Conservation (phyloP, 1,284 basidiomycete species). For the Coniophora puteana region DNA sequence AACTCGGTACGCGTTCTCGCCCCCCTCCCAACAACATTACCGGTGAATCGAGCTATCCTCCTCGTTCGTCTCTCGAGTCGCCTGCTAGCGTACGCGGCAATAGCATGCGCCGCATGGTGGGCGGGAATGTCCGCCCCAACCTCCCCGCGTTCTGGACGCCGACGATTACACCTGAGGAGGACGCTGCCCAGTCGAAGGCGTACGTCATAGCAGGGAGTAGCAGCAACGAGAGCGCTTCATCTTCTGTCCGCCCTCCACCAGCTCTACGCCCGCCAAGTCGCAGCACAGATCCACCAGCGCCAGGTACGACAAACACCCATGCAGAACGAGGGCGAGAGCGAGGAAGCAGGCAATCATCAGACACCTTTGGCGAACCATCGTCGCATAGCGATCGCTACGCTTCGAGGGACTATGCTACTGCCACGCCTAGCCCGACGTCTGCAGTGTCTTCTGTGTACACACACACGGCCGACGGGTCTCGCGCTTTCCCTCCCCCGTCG, state of each 20-base stretch:
- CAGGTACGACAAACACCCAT: slow-evolving; percentile 13
- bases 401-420: slow-evolving; percentile 8
- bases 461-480: slow-evolving; percentile 13
- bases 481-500: slow-evolving; percentile 22
- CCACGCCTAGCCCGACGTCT: slow-evolving; percentile 12
- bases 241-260: slow-evolving; percentile 28
- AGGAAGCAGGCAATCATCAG: slow-evolving; percentile 15
- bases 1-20: slow-evolving; percentile 18
- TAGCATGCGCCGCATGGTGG: slow-evolving; percentile 27
- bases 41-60: slow-evolving; percentile 24
- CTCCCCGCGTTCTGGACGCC: slow-evolving; percentile 43
- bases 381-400: slow-evolving; percentile 10
- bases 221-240: slow-evolving; percentile 36
- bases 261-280: slow-evolving; percentile 19
- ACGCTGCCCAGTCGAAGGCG: slow-evolving; percentile 32
- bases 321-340: slow-evolving; percentile 19
- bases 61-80: slow-evolving; percentile 19
- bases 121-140: slow-evolving; percentile 17
- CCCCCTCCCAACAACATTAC: slow-evolving; percentile 14
- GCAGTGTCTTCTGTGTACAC: slow-evolving; percentile 5
- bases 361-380: slow-evolving; percentile 21
- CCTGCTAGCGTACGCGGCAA: slow-evolving; percentile 20
- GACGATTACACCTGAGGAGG: slow-evolving; percentile 38
- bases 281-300: slow-evolving; percentile 26
- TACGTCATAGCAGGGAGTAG: slow-evolving; percentile 31